Base-by-base conservation (phyloP, 192 early-diverging fungal genomes). In the Rhizophagus sp. region DNA sequence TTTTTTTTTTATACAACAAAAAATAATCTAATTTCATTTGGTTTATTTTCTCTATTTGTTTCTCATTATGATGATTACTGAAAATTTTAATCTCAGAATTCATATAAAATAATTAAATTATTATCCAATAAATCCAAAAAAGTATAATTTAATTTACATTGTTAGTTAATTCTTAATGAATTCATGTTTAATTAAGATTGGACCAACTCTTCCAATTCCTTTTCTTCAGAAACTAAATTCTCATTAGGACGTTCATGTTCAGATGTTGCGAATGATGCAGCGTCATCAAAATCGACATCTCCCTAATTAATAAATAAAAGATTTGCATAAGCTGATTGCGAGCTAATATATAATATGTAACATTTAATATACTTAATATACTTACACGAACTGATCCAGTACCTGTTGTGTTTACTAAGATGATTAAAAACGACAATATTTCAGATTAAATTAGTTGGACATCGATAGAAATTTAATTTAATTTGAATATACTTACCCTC, bases 351-450 rank as follows among this genome's bases (percentile, higher is more conserved):
- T 71, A 33, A 68, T 61, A 17, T 34, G 13, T 36, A 41, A 41
- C 6, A 6, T 15, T 6, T 47, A 19, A 17, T 30, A 25, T 19
- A 41, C 86, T 61, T 84, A 92, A 17, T 30, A 25, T 19, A 41
- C 86, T 61, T 84, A 92, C 91, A 81, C 90, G 80, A n/a, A 92
- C 81, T 39, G 92, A 94, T 15, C 91, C 93, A 10, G 92, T 94
- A 33, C 93, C 93, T 1, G 92, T 93, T 1, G 93, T 94, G 83
- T 94, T 94, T n/a, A 94, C 93, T 79, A 39, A n/a, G 61, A 36
- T 8, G 25, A 25, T 39, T 36, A 30, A 9, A 50, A 50, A 76
- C 3, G 8, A 39, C 13, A 36, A 63, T 41, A 50, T 41, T 41
- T 6, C 15, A 12, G 44, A 47, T 47, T 47, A 47, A 2, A 47